Evolutionary conservation across 2,329 filamentous ascomycete genomes (phyloP).

Genomic region (Passalora sequoiae): DNA sequence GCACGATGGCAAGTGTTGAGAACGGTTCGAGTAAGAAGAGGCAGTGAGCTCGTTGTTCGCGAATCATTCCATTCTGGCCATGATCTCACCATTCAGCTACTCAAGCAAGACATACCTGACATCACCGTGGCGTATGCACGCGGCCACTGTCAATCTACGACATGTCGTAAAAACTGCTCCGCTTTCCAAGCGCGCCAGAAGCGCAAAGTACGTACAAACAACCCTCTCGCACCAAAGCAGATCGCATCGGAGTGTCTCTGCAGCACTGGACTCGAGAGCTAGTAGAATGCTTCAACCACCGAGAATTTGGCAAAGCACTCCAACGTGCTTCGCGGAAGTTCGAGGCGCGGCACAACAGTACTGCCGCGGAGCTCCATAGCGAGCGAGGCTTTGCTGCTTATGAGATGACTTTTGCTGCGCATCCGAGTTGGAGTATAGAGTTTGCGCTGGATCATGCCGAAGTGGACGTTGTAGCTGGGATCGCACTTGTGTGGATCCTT

Average conservation of each 20-base stretch:
- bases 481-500: slow-evolving; percentile 7
- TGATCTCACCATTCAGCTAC: too few relatives aligned
- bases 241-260: too few relatives aligned
- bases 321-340: slow-evolving; percentile 1
- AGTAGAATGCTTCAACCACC: slow-evolving; percentile 4
- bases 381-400: slow-evolving; percentile 2
- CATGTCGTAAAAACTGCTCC: too few relatives aligned
- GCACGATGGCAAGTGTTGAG: background rate
- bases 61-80: too few relatives aligned
- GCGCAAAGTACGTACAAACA: too few relatives aligned
- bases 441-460: slow-evolving; percentile 6
- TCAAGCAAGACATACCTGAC: too few relatives aligned
- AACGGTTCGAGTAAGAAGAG: background rate
- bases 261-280: too few relatives aligned
- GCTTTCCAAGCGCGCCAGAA: too few relatives aligned
- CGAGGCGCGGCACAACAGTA: slow-evolving; percentile 4
- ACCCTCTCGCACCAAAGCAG: too few relatives aligned
- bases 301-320: background rate
- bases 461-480: slow-evolving; percentile 2
- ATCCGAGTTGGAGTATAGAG: slow-evolving; percentile 7
- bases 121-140: too few relatives aligned
- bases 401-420: background rate
- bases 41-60: too few relatives aligned
- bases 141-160: too few relatives aligned
- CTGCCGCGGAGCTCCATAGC: slow-evolving; percentile 2